Evolutionary conservation across 495 filamentous ascomycete species (phyloP).

Genomic region (Arthonia radiata): DNA sequence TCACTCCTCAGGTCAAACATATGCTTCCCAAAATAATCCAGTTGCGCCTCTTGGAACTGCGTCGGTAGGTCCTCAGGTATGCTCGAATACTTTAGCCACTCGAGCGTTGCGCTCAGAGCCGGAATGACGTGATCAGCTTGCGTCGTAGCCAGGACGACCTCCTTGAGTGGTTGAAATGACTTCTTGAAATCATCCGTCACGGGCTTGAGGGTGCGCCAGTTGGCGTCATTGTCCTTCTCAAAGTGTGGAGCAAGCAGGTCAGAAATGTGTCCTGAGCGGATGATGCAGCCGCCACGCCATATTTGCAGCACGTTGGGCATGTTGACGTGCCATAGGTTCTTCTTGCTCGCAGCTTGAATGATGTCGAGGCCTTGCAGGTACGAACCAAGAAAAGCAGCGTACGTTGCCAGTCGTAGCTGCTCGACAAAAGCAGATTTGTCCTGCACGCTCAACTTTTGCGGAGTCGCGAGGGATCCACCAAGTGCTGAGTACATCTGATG

Average conservation of each 20-base stretch:
- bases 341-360: conserved; percentile 32
- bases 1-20: conserved; percentile 32
- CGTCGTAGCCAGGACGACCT: conserved; percentile 28
- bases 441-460: conserved; percentile 15
- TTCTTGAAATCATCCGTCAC: conserved; percentile 29
- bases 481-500: conserved; percentile 15
- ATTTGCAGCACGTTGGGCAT: conserved; percentile 34
- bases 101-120: conserved; percentile 34
- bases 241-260: conserved; percentile 22
- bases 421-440: conserved; percentile 28
- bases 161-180: conserved; percentile 26
- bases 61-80: conserved; percentile 28
- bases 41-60: conserved; percentile 48
- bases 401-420: conserved; percentile 32
- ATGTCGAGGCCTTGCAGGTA: conserved; percentile 45
- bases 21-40: conserved; percentile 56
- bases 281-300: conserved; percentile 54
- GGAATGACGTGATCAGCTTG: conserved; percentile 40
- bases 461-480: conserved; percentile 4
- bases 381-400: conserved; percentile 33
- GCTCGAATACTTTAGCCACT: conserved; percentile 42
- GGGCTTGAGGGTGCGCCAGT: conserved; percentile 22
- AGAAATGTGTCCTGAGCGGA: conserved; percentile 40
- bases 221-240: conserved; percentile 5
- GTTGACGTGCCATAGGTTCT: conserved; percentile 38